Percentiles rank a stretch among this genome's conserved stretches.
Evolutionary conservation across 179 eudicot genomes (phyloP).

Genomic region (Heliamphora ciliata): DNA sequence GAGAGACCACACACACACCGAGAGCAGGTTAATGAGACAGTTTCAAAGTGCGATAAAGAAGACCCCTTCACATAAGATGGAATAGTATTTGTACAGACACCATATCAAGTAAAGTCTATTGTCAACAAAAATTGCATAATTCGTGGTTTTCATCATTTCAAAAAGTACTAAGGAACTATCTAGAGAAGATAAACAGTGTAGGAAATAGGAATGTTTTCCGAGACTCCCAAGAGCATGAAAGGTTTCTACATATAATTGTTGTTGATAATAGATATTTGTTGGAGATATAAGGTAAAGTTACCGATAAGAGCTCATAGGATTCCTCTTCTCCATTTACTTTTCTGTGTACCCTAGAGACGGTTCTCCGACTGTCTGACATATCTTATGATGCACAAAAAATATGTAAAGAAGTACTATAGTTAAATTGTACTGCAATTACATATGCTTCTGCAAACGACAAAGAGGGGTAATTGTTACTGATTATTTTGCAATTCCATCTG

Average conservation of each 20-base stretch:
- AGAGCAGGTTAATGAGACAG: not conserved
- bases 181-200: not conserved
- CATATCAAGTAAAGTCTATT: not conserved
- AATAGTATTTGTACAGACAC: not conserved
- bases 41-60: not conserved
- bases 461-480: not conserved
- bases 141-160: not conserved
- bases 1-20: not conserved
- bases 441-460: not conserved
- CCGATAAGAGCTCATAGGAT: not conserved
- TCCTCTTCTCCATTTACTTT: not conserved
- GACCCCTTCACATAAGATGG: constrained; percentile 2
- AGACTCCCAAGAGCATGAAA: not conserved
- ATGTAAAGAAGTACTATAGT: not conserved
- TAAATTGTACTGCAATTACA: not conserved
- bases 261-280: not conserved
- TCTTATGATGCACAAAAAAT: not conserved
- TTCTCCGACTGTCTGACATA: not conserved
- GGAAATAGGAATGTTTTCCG: not conserved
- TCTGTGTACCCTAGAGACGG: not conserved
- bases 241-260: not conserved
- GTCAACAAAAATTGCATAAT: not conserved
- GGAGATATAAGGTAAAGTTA: not conserved
- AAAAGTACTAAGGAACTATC: not conserved
- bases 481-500: not conserved